phyloP scores from a whole-genome alignment of 139 green algal genomes.

The Coccomyxa sp. region DNA sequence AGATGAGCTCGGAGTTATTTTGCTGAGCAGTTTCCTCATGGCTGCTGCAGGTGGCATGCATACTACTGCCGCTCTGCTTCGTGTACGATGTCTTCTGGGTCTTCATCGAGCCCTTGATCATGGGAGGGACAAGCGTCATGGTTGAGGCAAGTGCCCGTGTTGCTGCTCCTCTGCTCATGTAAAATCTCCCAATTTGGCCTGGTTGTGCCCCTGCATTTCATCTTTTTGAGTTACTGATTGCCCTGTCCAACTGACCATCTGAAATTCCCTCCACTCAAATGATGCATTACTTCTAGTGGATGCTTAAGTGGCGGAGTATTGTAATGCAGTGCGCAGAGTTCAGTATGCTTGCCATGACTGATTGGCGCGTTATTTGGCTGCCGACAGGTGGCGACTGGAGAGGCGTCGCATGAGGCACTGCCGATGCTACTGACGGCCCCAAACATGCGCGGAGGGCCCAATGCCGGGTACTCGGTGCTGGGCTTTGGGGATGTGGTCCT shows the following conservation, averaged over 20 bases:
- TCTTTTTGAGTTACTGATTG: background rate
- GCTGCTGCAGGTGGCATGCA: constrained; percentile 50
- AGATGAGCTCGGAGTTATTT: background rate
- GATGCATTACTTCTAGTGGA: too few species aligned
- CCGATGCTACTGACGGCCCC: constrained; percentile 87
- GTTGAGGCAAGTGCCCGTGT: constrained; percentile 48
- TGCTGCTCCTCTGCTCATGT: background rate
- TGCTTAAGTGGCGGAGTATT: too few species aligned
- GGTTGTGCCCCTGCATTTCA: background rate
- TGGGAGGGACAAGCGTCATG: constrained; percentile 82
- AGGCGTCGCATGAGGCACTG: constrained; percentile 39
- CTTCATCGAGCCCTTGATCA: constrained; percentile 85
- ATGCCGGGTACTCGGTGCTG: constrained; percentile 27
- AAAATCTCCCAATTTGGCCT: background rate
- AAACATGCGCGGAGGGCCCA: constrained; percentile 25
- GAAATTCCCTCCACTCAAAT: too few species aligned
- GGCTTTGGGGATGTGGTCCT: constrained; percentile 70
- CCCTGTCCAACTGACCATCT: background rate
- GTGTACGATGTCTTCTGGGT: constrained; percentile 93
- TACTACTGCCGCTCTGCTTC: constrained; percentile 74
- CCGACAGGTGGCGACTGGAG: constrained; percentile 45
- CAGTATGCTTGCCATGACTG: too few species aligned
- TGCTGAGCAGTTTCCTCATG: background rate
- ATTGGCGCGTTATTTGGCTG: too few species aligned
- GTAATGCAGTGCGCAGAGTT: too few species aligned